Percentiles rank a stretch among this genome's conserved stretches.
phyloP scores from a whole-genome alignment of 2,329 filamentous ascomycete species.

The Pseudocercospora macadamiae region DNA sequence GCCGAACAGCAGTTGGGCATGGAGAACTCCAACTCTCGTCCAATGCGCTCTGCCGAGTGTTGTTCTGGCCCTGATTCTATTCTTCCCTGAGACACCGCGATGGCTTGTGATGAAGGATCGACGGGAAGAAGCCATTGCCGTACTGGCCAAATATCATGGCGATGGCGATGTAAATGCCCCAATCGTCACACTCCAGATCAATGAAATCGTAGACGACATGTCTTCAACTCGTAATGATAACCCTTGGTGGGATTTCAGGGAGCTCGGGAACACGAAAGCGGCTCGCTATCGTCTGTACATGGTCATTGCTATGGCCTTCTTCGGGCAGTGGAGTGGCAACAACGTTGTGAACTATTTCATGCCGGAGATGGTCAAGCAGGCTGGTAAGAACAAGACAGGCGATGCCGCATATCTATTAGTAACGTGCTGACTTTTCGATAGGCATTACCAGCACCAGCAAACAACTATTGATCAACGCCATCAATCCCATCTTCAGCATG shows the following conservation, averaged over 20 bases:
- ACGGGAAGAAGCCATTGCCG: constrained; percentile 58
- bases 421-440: not conserved
- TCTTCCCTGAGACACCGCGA: constrained; percentile 63
- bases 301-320: constrained; percentile 47
- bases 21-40: constrained; percentile 46
- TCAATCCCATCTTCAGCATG: constrained; percentile 44
- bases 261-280: constrained; percentile 53
- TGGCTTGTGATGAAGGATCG: constrained; percentile 61
- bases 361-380: constrained; percentile 42
- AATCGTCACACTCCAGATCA: constrained; percentile 40
- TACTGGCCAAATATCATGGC: constrained; percentile 63
- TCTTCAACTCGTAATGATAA: constrained; percentile 53
- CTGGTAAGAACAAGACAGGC: constrained; percentile 3
- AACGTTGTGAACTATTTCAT: constrained; percentile 42
- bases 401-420: not conserved
- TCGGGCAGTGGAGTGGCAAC: constrained; percentile 47
- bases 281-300: constrained; percentile 53
- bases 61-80: constrained; percentile 49
- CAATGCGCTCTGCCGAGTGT: constrained; percentile 49
- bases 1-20: constrained; percentile 43
- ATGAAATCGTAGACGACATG: constrained; percentile 38
- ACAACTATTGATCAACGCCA: constrained; percentile 46
- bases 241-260: constrained; percentile 38
- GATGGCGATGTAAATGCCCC: constrained; percentile 46
- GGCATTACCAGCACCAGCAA: constrained; percentile 42